A percentile compares a stretch with the other conserved stretches of the same genome.
Evolutionary conservation across 1,284 basidiomycete genomes (phyloP).

Genomic region (Tetrapyrgos nigripes): DNA sequence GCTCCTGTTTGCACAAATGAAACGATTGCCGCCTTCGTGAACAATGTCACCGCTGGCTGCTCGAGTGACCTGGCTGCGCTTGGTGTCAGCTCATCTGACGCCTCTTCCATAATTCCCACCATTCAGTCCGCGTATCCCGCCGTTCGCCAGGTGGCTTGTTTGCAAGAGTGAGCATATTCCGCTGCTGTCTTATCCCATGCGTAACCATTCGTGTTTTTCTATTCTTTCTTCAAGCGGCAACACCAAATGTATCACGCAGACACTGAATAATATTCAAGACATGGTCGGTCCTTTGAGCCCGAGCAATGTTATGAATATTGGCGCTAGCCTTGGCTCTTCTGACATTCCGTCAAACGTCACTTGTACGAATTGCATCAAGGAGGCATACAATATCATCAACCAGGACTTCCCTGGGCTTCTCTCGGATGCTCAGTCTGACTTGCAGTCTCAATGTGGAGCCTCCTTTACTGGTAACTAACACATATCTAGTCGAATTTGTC

Average conservation of each 20-base stretch:
- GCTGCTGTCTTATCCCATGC: not conserved
- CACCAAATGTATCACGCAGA: conserved; percentile 59
- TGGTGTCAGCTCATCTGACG: conserved; percentile 25
- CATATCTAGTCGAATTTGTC: not conserved
- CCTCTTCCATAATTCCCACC: conserved; percentile 39
- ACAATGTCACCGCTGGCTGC: conserved; percentile 60
- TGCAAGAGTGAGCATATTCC: conserved; percentile 56
- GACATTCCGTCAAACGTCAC: conserved; percentile 48
- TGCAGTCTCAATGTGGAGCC: conserved; percentile 54
- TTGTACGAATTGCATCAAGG: conserved; percentile 64
- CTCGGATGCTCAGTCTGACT: conserved; percentile 32
- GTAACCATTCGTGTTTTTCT: not conserved
- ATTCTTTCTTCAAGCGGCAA: conserved; percentile 35
- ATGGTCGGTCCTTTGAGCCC: conserved; percentile 28
- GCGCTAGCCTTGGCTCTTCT: conserved; percentile 23
- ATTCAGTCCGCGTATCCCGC: conserved; percentile 59
- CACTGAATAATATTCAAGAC: conserved; percentile 56
- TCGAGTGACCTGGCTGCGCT: conserved; percentile 52
- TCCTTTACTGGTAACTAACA: conserved; percentile 52
- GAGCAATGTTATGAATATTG: conserved; percentile 30
- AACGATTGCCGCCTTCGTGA: conserved; percentile 51
- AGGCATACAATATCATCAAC: conserved; percentile 53
- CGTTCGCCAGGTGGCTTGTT: conserved; percentile 57
- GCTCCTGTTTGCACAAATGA: conserved; percentile 61
- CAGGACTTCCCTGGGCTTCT: conserved; percentile 42